Evolutionary conservation across 345 rosid species (phyloP).

Genomic region (Brassica cretica): DNA sequence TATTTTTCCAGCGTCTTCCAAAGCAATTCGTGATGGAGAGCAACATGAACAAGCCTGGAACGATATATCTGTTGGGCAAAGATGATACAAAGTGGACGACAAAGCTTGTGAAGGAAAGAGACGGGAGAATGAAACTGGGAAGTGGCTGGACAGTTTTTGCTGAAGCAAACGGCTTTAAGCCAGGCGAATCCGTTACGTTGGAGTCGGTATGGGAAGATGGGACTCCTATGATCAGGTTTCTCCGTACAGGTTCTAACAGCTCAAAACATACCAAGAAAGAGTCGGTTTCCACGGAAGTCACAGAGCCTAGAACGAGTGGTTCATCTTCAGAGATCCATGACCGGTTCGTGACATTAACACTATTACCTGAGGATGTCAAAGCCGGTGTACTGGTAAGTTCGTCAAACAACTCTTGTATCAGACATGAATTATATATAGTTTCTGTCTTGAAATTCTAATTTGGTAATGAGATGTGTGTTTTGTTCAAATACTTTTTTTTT

Average conservation of each 20-base stretch:
- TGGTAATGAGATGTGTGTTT: slow-evolving; percentile 5
- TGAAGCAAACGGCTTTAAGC: slow-evolving; percentile 18
- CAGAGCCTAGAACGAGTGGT: background rate
- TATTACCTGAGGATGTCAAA: slow-evolving; percentile 2
- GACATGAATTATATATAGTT: background rate
- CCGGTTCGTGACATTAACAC: background rate
- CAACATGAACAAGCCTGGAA: slow-evolving; percentile 6
- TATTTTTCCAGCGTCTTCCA: slow-evolving; percentile 7
- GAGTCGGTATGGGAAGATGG: background rate
- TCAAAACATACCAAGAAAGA: background rate
- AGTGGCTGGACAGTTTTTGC: slow-evolving; percentile 15
- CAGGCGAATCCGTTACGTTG: background rate
- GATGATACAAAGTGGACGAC: slow-evolving; percentile 17
- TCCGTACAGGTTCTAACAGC: background rate
- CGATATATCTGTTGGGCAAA: slow-evolving; percentile 19
- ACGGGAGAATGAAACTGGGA: slow-evolving; percentile 6
- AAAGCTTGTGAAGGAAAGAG: background rate
- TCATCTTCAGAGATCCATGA: background rate
- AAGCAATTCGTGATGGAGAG: background rate
- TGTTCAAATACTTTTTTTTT: background rate
- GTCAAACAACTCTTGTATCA: background rate
- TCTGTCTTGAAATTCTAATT: background rate
- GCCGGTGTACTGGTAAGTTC: slow-evolving; percentile 10
- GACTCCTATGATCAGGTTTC: slow-evolving; percentile 13
- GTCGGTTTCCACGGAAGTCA: background rate